These are phyloP conservation scores for Phytophthora chlamydospora DNA, from an alignment of 352 stramenopile genomes.

Conservation along the genomic window DNA sequence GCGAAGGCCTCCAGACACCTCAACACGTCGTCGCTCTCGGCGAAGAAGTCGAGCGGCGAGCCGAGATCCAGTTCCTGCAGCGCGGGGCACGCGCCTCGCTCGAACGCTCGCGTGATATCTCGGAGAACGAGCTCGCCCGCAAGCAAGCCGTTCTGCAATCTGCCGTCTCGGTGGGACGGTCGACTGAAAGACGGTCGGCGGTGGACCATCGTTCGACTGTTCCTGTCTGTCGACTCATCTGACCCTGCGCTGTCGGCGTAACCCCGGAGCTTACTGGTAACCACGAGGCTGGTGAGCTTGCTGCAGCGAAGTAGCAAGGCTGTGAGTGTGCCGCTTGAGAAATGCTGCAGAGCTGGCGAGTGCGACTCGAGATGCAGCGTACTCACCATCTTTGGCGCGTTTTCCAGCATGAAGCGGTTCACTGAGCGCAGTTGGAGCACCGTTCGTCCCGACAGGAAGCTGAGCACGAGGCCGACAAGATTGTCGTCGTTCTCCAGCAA, in stretches of 20 bases:
- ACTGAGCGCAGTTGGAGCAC: constrained; percentile 46
- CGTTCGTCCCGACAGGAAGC: constrained; percentile 52
- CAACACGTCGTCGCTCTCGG: constrained; percentile 55
- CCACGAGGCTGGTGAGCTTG: constrained; percentile 41
- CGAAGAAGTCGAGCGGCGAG: constrained; percentile 62
- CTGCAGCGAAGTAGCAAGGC: constrained; percentile 44
- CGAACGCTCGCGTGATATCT: constrained; percentile 34
- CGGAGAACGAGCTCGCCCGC: constrained; percentile 25
- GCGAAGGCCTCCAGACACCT: constrained; percentile 47
- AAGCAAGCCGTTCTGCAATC: constrained; percentile 13
- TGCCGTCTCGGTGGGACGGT: constrained; percentile 12
- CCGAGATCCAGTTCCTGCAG: constrained; percentile 46
- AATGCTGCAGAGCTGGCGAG: constrained; percentile 26
- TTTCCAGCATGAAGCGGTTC: constrained; percentile 49
- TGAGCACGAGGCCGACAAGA: constrained; percentile 52
- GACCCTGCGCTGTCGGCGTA: neutral
- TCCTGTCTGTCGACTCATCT: constrained; percentile 3
- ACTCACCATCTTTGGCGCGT: constrained; percentile 46
- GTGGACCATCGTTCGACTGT: constrained; percentile 8
- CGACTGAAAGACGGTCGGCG: constrained; percentile 30
- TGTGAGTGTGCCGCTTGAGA: constrained; percentile 35
- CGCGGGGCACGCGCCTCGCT: constrained; percentile 37
- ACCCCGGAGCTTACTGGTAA: constrained; percentile 44
- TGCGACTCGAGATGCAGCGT: constrained; percentile 50
- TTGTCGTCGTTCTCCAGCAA: constrained; percentile 53